phyloP scores from a whole-genome alignment of 441 rosid genomes.

The Erodium chrysanthum region DNA sequence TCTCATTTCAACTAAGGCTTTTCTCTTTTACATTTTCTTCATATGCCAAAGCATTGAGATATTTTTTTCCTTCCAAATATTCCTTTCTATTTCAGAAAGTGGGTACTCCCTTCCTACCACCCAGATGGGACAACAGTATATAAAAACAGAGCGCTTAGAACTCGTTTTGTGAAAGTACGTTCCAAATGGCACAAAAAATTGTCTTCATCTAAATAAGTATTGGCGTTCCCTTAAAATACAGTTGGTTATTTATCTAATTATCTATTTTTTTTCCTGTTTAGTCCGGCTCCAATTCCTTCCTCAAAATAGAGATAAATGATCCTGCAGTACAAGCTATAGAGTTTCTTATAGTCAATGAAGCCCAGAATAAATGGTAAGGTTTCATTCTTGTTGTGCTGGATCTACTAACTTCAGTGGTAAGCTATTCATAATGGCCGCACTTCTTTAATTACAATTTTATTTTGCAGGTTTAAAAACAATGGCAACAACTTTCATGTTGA shows the following conservation, averaged over 20 bases:
- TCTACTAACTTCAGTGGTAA: slow-evolving; percentile 11
- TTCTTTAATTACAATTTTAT: slow-evolving; percentile 17
- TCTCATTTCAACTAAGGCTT: background rate
- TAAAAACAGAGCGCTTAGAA: slow-evolving; percentile 86
- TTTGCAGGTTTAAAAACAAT: slow-evolving; percentile 45
- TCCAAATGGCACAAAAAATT: slow-evolving; percentile 7
- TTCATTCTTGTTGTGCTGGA: slow-evolving; percentile 13
- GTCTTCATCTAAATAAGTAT: background rate
- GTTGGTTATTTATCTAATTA: slow-evolving; percentile 15
- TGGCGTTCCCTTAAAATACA: slow-evolving; percentile 1
- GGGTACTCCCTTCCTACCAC: slow-evolving; percentile 67
- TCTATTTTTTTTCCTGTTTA: slow-evolving; percentile 23
- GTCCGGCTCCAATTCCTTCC: slow-evolving; percentile 57
- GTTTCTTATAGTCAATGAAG: slow-evolving; percentile 81
- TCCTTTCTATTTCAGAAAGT: slow-evolving; percentile 41
- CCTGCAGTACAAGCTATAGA: slow-evolving; percentile 69
- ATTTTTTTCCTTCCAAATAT: slow-evolving; percentile 4
- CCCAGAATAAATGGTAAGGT: slow-evolving; percentile 71
- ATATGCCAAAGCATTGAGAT: slow-evolving; percentile 1
- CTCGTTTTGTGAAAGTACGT: slow-evolving; percentile 72
- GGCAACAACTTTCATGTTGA: slow-evolving; percentile 39
- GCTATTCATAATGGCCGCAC: slow-evolving; percentile 3
- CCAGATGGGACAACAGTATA: slow-evolving; percentile 75
- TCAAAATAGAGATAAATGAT: slow-evolving; percentile 75
- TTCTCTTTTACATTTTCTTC: background rate